Percentiles rank a stretch among this genome's conserved stretches.
phyloP scores from a whole-genome alignment of 257 asterid genomes.

The Nicotiana sylvestris region DNA sequence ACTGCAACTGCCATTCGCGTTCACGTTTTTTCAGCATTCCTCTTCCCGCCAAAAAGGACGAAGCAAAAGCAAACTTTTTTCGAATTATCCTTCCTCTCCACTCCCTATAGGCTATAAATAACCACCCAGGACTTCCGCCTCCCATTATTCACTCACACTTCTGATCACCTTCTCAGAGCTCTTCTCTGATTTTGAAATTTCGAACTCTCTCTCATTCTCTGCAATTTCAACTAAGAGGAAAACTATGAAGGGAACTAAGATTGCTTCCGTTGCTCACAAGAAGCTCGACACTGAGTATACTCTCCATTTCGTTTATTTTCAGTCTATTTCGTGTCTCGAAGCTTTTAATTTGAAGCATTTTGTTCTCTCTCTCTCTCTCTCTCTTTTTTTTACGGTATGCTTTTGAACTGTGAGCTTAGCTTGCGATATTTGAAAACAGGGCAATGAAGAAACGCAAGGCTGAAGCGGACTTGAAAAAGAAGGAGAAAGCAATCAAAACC shows the following conservation, averaged over 20 bases:
- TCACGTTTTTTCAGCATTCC: background rate
- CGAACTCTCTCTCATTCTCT: background rate
- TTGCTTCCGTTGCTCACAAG: constrained; percentile 18
- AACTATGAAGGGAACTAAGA: constrained; percentile 16
- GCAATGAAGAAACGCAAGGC: constrained; percentile 18
- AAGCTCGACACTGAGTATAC: constrained; percentile 21
- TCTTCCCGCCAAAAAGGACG: constrained; percentile 5
- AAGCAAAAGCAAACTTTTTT: background rate
- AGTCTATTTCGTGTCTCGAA: background rate
- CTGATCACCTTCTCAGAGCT: background rate
- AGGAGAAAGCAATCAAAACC: constrained; percentile 16
- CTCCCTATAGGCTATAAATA: background rate
- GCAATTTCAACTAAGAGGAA: background rate
- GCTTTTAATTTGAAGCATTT: background rate
- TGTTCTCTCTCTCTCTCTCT: background rate
- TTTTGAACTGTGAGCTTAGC: background rate
- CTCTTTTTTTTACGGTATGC: too few species aligned
- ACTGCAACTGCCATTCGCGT: background rate
- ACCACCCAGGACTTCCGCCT: background rate
- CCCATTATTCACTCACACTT: background rate
- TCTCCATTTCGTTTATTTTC: background rate
- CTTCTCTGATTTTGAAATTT: background rate
- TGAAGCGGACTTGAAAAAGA: constrained; percentile 9
- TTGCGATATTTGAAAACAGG: background rate
- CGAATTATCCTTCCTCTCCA: background rate